A percentile compares a stretch with the other conserved stretches of the same genome.
Conservation (phyloP, 2,329 filamentous ascomycete species). For the Xylaria sp. region DNA sequence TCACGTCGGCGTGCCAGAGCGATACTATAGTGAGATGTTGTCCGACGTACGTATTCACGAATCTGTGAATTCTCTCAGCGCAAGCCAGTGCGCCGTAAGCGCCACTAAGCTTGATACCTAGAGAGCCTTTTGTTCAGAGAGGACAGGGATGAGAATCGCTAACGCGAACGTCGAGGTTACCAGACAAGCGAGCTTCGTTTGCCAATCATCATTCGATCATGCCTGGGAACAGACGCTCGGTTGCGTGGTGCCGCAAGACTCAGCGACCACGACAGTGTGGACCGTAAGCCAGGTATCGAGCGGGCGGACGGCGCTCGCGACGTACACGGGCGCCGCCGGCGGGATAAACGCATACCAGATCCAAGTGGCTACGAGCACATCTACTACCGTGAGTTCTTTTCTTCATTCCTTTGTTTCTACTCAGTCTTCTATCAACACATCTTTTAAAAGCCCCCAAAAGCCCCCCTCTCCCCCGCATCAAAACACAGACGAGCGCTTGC, state of each 20-base stretch:
- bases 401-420: not conserved
- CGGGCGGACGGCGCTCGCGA: conserved; percentile 15
- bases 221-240: conserved; percentile 38
- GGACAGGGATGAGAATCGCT: not conserved
- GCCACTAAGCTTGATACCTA: too few relatives aligned
- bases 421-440: too few relatives aligned
- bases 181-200: conserved; percentile 32
- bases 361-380: conserved; percentile 31
- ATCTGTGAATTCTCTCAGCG: not conserved
- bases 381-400: not conserved
- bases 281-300: conserved; percentile 26
- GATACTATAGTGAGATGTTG: conserved; percentile 40
- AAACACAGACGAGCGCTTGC: not conserved
- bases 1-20: conserved; percentile 37
- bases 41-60: conserved; percentile 37
- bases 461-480: too few relatives aligned
- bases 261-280: conserved; percentile 20
- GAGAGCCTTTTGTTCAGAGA: too few relatives aligned
- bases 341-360: conserved; percentile 41
- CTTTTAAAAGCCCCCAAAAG: not conserved
- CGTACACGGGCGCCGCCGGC: conserved; percentile 18
- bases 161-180: not conserved
- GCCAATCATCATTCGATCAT: conserved; percentile 19
- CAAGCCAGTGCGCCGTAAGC: not conserved
- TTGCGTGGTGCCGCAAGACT: conserved; percentile 8